A percentile compares a stretch with the other conserved stretches of the same genome.
These are phyloP conservation scores for Pythium insidiosum DNA, from an alignment of 352 stramenopile genomes.

Conservation along the genomic window DNA sequence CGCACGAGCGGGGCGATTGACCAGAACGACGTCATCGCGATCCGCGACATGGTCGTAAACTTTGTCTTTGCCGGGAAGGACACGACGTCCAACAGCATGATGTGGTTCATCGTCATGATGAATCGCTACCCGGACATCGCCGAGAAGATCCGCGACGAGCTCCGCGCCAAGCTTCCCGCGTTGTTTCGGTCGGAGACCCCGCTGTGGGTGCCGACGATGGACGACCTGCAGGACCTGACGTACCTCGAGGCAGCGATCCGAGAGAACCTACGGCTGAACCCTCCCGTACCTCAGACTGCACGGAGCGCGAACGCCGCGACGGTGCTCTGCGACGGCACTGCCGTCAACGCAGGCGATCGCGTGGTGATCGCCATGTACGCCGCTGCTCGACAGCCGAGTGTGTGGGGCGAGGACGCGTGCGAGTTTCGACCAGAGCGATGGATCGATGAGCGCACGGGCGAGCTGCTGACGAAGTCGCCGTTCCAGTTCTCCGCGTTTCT, in stretches of 20 bases:
- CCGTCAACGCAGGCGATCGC: constrained; percentile 15
- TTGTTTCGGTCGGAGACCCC: constrained; percentile 7
- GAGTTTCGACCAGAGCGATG: constrained; percentile 29
- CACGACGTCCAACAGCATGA: constrained; percentile 54
- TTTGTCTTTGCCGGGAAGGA: constrained; percentile 74
- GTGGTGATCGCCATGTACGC: constrained; percentile 26
- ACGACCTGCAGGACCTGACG: constrained; percentile 34
- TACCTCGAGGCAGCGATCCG: constrained; percentile 54
- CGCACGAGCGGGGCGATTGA: constrained; percentile 14
- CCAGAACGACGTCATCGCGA: constrained; percentile 28
- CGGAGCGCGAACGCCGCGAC: constrained; percentile 30
- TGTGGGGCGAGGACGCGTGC: constrained; percentile 27
- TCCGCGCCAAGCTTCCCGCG: constrained; percentile 23
- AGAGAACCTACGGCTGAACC: constrained; percentile 62
- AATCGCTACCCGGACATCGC: constrained; percentile 34
- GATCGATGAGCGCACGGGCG: constrained; percentile 13
- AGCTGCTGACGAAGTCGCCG: constrained; percentile 9
- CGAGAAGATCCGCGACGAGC: constrained; percentile 44
- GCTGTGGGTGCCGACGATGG: constrained; percentile 22
- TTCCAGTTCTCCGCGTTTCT: constrained; percentile 38
- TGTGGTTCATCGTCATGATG: constrained; percentile 66
- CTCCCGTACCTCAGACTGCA: constrained; percentile 46
- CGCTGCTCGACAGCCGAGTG: constrained; percentile 13
- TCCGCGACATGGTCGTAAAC: constrained; percentile 68
- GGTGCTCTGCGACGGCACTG: constrained; percentile 35